phyloP scores from a whole-genome alignment of 179 eudicot genomes.

The Silene vulgaris region DNA sequence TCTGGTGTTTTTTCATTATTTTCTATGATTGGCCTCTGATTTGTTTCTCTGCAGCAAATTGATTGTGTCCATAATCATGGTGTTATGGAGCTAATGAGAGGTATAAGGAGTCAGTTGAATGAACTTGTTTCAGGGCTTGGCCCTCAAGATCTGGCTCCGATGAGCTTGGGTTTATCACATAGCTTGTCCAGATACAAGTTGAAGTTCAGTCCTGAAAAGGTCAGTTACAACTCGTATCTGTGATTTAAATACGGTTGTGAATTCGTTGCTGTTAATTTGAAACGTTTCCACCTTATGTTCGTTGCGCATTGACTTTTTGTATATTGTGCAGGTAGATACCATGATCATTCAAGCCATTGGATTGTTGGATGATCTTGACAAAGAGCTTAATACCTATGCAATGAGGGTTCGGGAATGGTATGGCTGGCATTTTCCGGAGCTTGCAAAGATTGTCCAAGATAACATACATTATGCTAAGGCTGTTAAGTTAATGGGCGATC shows the following conservation, averaged over 20 bases:
- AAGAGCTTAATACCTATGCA: constrained; percentile 89
- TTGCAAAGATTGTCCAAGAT: constrained; percentile 78
- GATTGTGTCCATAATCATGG: constrained; percentile 77
- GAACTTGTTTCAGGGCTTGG: constrained; percentile 82
- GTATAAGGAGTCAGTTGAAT: constrained; percentile 73
- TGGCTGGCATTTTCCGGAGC: constrained; percentile 99
- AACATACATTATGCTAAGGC: constrained; percentile 77
- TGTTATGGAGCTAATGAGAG: constrained; percentile 89
- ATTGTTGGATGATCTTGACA: constrained; percentile 93
- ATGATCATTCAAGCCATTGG: constrained; percentile 98
- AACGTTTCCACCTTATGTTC: too few species aligned
- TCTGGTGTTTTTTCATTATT: background rate
- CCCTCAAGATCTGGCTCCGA: constrained; percentile 85
- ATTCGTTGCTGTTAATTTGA: too few species aligned
- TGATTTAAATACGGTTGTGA: too few species aligned
- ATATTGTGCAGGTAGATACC: constrained; percentile 63
- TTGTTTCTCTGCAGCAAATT: constrained; percentile 50
- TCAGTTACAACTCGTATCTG: too few species aligned
- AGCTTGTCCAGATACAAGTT: constrained; percentile 81
- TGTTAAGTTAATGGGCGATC: constrained; percentile 82
- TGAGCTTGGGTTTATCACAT: constrained; percentile 98
- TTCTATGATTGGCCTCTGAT: background rate
- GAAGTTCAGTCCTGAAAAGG: constrained; percentile 89
- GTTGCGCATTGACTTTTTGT: too few species aligned
- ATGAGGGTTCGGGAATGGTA: constrained; percentile 98